Conservation (phyloP, 441 rosid genomes). For the Arabidopsis lyrata region DNA sequence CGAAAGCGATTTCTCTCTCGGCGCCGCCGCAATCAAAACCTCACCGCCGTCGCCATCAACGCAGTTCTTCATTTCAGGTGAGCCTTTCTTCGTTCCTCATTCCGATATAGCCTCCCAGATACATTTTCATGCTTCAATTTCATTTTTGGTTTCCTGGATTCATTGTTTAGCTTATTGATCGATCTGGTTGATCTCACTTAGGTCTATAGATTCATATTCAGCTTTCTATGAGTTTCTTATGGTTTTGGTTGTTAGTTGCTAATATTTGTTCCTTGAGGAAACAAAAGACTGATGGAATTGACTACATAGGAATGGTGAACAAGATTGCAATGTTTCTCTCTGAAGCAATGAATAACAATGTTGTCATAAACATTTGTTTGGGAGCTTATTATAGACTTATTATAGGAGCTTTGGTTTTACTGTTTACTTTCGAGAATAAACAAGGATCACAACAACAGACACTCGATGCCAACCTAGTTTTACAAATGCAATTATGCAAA, state of each 20-base stretch:
- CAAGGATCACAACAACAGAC: conserved; percentile 18
- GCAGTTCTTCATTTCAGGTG: not conserved
- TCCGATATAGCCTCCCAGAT: not conserved
- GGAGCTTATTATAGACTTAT: conserved; percentile 28
- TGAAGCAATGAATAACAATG: conserved; percentile 57
- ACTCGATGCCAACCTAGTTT: conserved; percentile 18
- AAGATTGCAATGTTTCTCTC: conserved; percentile 46
- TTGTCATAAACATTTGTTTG: conserved; percentile 59
- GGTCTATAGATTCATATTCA: no score
- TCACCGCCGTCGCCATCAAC: not conserved
- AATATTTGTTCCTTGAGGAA: conserved; percentile 29
- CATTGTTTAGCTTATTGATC: not conserved
- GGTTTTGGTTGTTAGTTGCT: conserved; percentile 32
- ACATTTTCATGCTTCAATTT: not conserved
- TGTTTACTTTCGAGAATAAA: not conserved
- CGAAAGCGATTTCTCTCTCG: not conserved
- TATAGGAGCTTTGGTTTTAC: not conserved
- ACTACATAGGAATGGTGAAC: conserved; percentile 41
- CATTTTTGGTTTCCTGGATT: no score
- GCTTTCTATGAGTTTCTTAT: no score
- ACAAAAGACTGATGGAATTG: conserved; percentile 36
- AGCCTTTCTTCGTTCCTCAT: not conserved
- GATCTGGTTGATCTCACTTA: no score
- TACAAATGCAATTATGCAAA: conserved; percentile 11
- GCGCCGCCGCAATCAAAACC: not conserved